phyloP scores from a whole-genome alignment of 108 stramenopile species.

The Nitzschia sp. region DNA sequence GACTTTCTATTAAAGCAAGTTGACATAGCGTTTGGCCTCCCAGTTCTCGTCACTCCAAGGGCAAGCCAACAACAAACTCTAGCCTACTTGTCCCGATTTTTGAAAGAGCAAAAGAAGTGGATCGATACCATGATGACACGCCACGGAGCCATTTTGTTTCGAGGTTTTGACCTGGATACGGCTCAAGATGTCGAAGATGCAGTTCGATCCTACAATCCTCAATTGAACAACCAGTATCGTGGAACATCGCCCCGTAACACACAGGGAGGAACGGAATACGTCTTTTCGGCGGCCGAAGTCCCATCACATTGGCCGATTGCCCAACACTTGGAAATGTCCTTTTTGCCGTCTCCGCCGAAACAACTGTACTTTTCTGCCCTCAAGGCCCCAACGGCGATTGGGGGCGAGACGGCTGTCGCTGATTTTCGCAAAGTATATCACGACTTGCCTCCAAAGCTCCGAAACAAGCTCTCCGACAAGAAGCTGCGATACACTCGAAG shows the following conservation, averaged over 20 bases:
- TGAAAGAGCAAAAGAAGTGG: slow-evolving; percentile 26
- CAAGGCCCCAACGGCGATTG: slow-evolving; percentile 26
- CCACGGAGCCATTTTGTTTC: slow-evolving; percentile 36
- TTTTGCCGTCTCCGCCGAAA: slow-evolving; percentile 32
- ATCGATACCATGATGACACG: slow-evolving; percentile 18
- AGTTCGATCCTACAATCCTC: slow-evolving; percentile 16
- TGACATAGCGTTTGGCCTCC: too few species aligned
- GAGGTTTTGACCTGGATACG: slow-evolving; percentile 28
- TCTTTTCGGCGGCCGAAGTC: slow-evolving; percentile 39
- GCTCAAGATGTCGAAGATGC: slow-evolving; percentile 24
- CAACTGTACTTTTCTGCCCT: slow-evolving; percentile 34
- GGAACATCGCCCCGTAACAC: slow-evolving; percentile 34
- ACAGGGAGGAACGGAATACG: slow-evolving; percentile 15
- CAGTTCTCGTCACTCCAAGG: too few species aligned
- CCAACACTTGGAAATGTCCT: slow-evolving; percentile 48
- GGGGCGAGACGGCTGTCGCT: slow-evolving; percentile 40
- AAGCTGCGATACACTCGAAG: slow-evolving; percentile 40
- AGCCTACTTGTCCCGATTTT: slow-evolving; percentile 9
- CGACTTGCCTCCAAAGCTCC: slow-evolving; percentile 25
- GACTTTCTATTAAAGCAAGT: too few species aligned
- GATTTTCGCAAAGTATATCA: slow-evolving; percentile 43
- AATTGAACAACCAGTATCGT: slow-evolving; percentile 30
- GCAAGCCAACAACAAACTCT: slow-evolving; percentile 7
- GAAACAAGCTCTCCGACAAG: slow-evolving; percentile 29
- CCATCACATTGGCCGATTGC: slow-evolving; percentile 29